phyloP scores from a whole-genome alignment of 371 early-diverging fungal genomes.

The Rhizopus stolonifer region DNA sequence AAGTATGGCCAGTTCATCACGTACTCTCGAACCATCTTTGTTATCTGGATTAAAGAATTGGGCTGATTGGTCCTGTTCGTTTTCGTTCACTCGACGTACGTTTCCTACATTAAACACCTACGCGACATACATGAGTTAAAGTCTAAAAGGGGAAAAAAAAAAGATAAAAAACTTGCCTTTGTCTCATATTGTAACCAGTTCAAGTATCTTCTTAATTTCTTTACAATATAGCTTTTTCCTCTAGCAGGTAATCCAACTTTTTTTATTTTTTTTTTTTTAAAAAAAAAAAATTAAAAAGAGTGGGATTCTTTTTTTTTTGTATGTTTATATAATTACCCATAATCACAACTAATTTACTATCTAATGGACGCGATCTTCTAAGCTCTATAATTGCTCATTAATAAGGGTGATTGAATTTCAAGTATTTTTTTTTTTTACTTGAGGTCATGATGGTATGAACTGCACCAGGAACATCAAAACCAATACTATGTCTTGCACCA shows the following conservation, averaged over 20 bases:
- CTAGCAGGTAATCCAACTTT: constrained; percentile 84
- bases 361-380: constrained; percentile 32
- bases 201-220: constrained; percentile 79
- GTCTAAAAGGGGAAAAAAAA: too few relatives aligned
- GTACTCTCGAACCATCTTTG: constrained; percentile 59
- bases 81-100: constrained; percentile 61
- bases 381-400: too few relatives aligned
- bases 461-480: constrained; percentile 35
- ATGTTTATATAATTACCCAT: constrained; percentile 57
- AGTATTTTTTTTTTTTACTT: constrained; percentile 9
- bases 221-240: constrained; percentile 88
- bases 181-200: constrained; percentile 71
- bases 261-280: neutral
- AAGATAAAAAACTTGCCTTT: constrained; percentile 34
- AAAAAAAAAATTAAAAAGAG: too few relatives aligned
- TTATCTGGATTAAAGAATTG: constrained; percentile 82
- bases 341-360: constrained; percentile 59
- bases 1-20: constrained; percentile 77
- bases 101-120: constrained; percentile 89
- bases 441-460: constrained; percentile 34
- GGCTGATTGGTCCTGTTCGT: constrained; percentile 49
- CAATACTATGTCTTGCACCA: constrained; percentile 21
- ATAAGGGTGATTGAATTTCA: too few relatives aligned
- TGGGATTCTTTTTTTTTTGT: neutral
- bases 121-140: too few relatives aligned